Percentiles rank a stretch among this genome's conserved stretches.
Conservation (phyloP, 768 basidiomycete species). For the Tulasnella calospora region DNA sequence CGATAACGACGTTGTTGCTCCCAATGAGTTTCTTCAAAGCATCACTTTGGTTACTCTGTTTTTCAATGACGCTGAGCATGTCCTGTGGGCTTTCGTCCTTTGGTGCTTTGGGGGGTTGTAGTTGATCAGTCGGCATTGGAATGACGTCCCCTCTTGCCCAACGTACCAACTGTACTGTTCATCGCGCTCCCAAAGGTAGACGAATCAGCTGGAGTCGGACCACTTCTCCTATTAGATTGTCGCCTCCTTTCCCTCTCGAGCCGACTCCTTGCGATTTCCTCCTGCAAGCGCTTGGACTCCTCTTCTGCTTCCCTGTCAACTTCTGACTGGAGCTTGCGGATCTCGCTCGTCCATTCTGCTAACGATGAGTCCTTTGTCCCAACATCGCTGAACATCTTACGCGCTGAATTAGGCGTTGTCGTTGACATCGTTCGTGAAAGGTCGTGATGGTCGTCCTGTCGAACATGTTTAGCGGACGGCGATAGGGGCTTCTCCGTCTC, state of each 20-base stretch:
- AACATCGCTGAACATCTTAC: constrained; percentile 13
- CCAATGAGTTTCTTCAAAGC: constrained; percentile 48
- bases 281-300: constrained; percentile 32
- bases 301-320: constrained; percentile 24
- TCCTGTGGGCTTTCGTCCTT: constrained; percentile 31
- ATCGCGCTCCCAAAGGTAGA: not conserved
- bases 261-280: constrained; percentile 50
- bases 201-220: not conserved
- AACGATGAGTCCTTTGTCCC: constrained; percentile 1
- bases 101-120: not conserved
- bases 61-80: constrained; percentile 36
- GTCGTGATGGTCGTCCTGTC: not conserved
- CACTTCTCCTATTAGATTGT: constrained; percentile 34
- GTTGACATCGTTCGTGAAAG: not conserved
- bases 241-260: constrained; percentile 46
- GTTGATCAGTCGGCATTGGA: constrained; percentile 24
- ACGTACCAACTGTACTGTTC: not conserved
- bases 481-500: not conserved
- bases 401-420: not conserved
- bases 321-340: constrained; percentile 23
- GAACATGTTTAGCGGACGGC: not conserved
- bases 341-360: constrained; percentile 23
- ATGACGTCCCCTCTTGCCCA: not conserved
- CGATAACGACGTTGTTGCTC: constrained; percentile 25
- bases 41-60: constrained; percentile 45